phyloP scores from a whole-genome alignment of 1,284 basidiomycete species.

The Pseudozyma pruni region DNA sequence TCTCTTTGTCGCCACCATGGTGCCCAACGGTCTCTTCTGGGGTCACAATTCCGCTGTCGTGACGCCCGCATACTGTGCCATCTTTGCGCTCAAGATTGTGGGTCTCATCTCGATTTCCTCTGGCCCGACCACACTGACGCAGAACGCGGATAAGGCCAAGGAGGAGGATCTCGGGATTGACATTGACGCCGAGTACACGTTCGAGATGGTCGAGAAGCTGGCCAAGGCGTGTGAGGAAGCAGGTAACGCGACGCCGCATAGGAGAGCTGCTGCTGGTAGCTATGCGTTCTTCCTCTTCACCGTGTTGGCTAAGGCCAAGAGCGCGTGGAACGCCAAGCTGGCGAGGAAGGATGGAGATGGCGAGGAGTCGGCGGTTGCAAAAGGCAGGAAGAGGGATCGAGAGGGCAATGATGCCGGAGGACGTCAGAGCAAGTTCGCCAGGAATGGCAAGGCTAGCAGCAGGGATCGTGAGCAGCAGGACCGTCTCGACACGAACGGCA shows the following conservation, averaged over 20 bases:
- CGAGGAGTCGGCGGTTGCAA: neutral
- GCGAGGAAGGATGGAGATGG: conserved; percentile 6
- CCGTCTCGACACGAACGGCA: neutral
- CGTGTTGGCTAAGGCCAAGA: conserved; percentile 38
- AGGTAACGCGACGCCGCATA: conserved; percentile 42
- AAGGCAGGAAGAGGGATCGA: conserved; percentile 13
- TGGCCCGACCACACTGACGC: conserved; percentile 7
- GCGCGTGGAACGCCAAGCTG: conserved; percentile 31
- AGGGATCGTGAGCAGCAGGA: conserved; percentile 1
- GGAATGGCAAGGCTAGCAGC: neutral
- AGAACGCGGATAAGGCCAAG: conserved; percentile 4
- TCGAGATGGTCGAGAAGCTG: conserved; percentile 49
- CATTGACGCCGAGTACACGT: conserved; percentile 47
- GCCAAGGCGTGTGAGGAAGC: conserved; percentile 47
- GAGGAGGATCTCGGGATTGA: conserved; percentile 28
- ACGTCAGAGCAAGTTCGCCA: conserved; percentile 12
- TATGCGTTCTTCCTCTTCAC: conserved; percentile 49
- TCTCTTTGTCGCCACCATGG: conserved; percentile 50
- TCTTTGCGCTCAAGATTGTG: conserved; percentile 51
- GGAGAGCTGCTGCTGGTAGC: conserved; percentile 45
- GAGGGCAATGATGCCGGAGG: conserved; percentile 1
- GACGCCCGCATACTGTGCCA: conserved; percentile 51
- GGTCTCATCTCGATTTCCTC: conserved; percentile 31
- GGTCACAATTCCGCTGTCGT: conserved; percentile 52
- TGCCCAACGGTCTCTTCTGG: conserved; percentile 42